A percentile compares a stretch with the other conserved stretches of the same genome.
Conservation (phyloP, 495 filamentous ascomycete genomes). For the Glonium stellatum region DNA sequence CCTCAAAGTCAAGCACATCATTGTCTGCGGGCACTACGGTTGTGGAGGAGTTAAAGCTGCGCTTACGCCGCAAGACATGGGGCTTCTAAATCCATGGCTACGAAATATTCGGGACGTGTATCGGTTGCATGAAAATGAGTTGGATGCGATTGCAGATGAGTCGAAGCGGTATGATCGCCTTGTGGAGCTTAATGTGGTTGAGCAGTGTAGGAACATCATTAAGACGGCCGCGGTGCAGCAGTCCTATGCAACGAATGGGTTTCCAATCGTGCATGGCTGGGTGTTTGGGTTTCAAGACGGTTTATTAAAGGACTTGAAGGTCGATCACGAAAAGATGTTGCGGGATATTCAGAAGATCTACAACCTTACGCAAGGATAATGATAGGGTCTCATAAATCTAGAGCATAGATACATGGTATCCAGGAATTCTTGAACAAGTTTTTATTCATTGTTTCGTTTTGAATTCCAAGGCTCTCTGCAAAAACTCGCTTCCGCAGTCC, state of each 20-base stretch:
- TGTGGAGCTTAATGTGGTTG: conserved; percentile 54
- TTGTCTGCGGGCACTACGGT: conserved; percentile 59
- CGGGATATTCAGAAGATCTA: conserved; percentile 51
- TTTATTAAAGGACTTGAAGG: conserved; percentile 46
- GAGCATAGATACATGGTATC: too few relatives aligned
- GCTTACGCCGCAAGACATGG: conserved; percentile 51
- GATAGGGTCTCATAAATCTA: too few relatives aligned
- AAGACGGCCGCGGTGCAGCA: conserved; percentile 53
- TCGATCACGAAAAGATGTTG: conserved; percentile 35
- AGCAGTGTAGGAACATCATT: conserved; percentile 53
- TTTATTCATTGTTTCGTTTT: too few relatives aligned
- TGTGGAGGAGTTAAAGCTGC: conserved; percentile 59
- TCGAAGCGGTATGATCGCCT: conserved; percentile 46
- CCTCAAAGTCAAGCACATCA: conserved; percentile 56
- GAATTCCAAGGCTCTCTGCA: too few relatives aligned
- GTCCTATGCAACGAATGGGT: conserved; percentile 45
- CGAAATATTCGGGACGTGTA: conserved; percentile 56
- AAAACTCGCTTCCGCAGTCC: too few relatives aligned
- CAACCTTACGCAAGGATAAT: conserved; percentile 12
- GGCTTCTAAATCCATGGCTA: conserved; percentile 55
- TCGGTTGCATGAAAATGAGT: conserved; percentile 49
- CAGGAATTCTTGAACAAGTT: too few relatives aligned
- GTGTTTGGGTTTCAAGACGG: conserved; percentile 50
- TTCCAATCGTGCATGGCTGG: conserved; percentile 52
- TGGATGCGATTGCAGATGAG: conserved; percentile 45